These are phyloP conservation scores for Paracamarosporium sp. DNA, from an alignment of 2,329 filamentous ascomycete species.

Conservation along the genomic window DNA sequence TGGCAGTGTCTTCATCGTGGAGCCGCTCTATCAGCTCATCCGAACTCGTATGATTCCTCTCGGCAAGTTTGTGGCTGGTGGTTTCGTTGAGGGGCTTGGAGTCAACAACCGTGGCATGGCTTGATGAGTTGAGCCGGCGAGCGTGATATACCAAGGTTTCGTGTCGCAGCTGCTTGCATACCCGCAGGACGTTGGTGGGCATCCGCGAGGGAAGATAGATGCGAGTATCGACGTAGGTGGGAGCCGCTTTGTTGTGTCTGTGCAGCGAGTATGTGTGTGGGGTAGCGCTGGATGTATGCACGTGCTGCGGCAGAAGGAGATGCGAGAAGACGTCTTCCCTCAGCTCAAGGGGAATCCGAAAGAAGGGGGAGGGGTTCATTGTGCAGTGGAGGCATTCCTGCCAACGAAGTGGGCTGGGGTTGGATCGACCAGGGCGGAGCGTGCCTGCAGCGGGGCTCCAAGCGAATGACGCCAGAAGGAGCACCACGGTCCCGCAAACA, in stretches of 20 bases:
- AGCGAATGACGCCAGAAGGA: neutral
- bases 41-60: slow-evolving; percentile 17
- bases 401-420: neutral
- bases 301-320: slow-evolving; percentile 24
- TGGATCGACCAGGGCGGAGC: neutral
- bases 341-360: slow-evolving; percentile 34
- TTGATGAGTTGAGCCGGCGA: slow-evolving; percentile 15
- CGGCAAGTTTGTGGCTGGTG: slow-evolving; percentile 16
- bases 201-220: slow-evolving; percentile 32
- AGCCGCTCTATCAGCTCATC: slow-evolving; percentile 30
- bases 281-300: slow-evolving; percentile 30
- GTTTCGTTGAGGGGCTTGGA: neutral
- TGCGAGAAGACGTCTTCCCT: slow-evolving; percentile 33
- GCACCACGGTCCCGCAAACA: neutral
- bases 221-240: slow-evolving; percentile 33
- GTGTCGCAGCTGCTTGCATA: slow-evolving; percentile 34
- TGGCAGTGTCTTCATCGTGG: slow-evolving; percentile 23
- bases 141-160: slow-evolving; percentile 29
- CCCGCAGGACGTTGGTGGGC: slow-evolving; percentile 27
- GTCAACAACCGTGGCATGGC: neutral
- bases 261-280: slow-evolving; percentile 19
- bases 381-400: neutral
- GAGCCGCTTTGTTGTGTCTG: slow-evolving; percentile 6
- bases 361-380: slow-evolving; percentile 13
- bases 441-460: neutral